These are phyloP conservation scores for Nicotiana benthamiana DNA, from an alignment of 257 asterid genomes.

Conservation along the genomic window DNA sequence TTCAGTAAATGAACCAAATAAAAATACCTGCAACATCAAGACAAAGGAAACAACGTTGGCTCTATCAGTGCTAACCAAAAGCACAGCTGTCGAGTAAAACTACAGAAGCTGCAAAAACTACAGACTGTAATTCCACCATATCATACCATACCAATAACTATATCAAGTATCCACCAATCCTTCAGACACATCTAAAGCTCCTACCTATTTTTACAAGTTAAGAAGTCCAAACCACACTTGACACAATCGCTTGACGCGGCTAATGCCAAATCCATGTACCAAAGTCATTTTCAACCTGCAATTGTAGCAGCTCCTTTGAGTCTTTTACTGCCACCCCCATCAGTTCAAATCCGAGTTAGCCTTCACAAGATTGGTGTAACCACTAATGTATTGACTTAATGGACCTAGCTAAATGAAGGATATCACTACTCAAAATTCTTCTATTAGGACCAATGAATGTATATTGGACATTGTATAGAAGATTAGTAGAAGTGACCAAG, in stretches of 20 bases:
- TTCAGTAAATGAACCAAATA: conserved; percentile 92
- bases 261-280: not conserved
- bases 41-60: conserved; percentile 8
- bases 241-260: not conserved
- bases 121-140: not conserved
- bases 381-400: not conserved
- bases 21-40: conserved; percentile 38
- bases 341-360: not conserved
- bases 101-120: not conserved
- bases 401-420: not conserved
- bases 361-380: not conserved
- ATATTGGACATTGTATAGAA: not conserved
- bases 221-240: not conserved
- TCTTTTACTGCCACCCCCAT: not conserved
- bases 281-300: not conserved
- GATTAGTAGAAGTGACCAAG: not conserved
- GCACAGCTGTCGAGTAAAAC: not conserved
- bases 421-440: not conserved
- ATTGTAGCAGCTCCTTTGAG: not conserved
- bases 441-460: not conserved
- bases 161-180: not conserved
- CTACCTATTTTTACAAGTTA: not conserved
- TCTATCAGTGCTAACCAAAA: not conserved
- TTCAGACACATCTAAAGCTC: not conserved
- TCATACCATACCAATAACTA: not conserved